A percentile compares a stretch with the other conserved stretches of the same genome.
phyloP scores from a whole-genome alignment of 768 basidiomycete species.

The Rhizopogon sp. region DNA sequence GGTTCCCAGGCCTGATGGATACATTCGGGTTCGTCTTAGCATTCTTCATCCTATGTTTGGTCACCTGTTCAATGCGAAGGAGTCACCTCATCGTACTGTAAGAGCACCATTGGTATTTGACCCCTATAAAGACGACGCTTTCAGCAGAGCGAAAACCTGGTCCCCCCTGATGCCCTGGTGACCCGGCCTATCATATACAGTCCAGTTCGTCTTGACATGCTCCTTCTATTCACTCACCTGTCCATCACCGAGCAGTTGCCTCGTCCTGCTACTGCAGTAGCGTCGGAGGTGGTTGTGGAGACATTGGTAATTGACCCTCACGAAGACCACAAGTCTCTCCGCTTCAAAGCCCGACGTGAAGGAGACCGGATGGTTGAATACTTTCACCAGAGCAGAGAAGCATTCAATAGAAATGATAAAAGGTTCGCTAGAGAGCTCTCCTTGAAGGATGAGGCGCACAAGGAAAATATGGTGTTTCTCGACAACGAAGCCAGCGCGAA shows the following conservation, averaged over 20 bases:
- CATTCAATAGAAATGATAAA: constrained; percentile 64
- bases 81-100: no score
- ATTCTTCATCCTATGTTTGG: no score
- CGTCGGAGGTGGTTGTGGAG: no score
- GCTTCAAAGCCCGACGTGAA: constrained; percentile 65
- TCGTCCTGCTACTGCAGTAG: no score
- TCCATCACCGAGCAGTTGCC: neutral
- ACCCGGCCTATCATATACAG: no score
- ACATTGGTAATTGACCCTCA: neutral
- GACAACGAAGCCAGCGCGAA: constrained; percentile 75
- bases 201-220: no score
- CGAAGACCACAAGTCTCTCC: constrained; percentile 46
- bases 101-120: no score
- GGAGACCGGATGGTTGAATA: constrained; percentile 65
- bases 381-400: constrained; percentile 62
- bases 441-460: constrained; percentile 70
- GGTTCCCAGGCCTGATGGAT: no score
- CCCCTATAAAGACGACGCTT: no score
- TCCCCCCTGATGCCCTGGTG: no score
- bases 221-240: neutral
- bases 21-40: no score
- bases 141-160: neutral
- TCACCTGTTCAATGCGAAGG: no score
- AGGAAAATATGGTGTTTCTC: constrained; percentile 63
- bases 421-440: constrained; percentile 74